A percentile compares a stretch with the other conserved stretches of the same genome.
phyloP scores from a whole-genome alignment of 2,329 filamentous ascomycete genomes.

The Aaosphaeria pasadenensis region DNA sequence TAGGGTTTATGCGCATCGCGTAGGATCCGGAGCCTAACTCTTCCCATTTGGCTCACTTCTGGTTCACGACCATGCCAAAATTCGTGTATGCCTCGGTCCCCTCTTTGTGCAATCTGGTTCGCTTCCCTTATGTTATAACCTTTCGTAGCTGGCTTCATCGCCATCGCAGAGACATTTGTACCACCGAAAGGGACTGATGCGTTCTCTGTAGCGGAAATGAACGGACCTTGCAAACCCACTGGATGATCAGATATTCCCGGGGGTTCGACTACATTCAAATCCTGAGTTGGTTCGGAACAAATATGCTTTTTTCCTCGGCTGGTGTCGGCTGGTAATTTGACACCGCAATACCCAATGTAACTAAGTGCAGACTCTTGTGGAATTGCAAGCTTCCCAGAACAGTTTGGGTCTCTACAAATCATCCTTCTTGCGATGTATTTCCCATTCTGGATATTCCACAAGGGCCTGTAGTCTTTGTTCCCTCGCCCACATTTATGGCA shows the following conservation, averaged over 20 bases:
- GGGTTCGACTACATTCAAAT: no score
- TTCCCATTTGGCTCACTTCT: neutral
- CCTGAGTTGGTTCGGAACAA: no score
- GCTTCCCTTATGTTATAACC: neutral
- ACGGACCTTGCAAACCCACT: no score
- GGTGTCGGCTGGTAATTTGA: no score
- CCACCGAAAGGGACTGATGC: no score
- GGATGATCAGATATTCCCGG: no score
- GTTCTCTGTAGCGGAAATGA: no score
- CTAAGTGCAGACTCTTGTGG: neutral
- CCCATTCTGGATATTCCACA: neutral
- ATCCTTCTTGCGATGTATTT: neutral
- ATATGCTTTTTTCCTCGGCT: no score
- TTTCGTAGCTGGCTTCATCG: no score
- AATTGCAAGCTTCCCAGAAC: neutral
- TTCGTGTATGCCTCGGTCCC: neutral
- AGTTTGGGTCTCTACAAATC: neutral
- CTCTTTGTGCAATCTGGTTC: neutral
- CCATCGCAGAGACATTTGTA: no score
- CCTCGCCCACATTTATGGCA: neutral
- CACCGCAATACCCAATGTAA: neutral
- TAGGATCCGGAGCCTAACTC: neutral
- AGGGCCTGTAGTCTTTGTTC: neutral
- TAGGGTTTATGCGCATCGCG: neutral
- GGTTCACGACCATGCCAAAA: neutral